These are phyloP conservation scores for Haplosporangium gracile DNA, from an alignment of 192 early-diverging fungal species.

Conservation along the genomic window DNA sequence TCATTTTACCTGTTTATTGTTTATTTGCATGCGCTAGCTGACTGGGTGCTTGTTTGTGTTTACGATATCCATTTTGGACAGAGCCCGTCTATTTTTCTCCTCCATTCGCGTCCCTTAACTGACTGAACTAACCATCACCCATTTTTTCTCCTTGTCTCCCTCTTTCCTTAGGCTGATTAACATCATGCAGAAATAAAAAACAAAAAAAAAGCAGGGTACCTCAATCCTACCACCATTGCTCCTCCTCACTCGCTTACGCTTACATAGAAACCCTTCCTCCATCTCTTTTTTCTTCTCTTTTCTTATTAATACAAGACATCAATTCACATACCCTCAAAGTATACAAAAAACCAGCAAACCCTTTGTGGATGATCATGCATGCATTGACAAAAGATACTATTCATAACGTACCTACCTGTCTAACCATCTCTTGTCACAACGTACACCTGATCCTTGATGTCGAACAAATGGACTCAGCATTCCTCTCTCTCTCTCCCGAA, in stretches of 20 bases:
- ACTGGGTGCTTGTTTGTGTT: background rate
- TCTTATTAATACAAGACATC: background rate
- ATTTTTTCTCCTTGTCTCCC: background rate
- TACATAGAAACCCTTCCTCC: conserved; percentile 3
- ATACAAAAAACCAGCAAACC: background rate
- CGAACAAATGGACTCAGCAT: too few relatives aligned
- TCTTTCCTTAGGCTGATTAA: conserved; percentile 44
- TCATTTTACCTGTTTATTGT: background rate
- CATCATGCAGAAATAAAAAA: conserved; percentile 43
- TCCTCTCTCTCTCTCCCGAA: too few relatives aligned
- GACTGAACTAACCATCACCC: conserved; percentile 1
- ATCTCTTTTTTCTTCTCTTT: background rate
- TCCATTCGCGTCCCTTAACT: background rate
- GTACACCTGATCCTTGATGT: too few relatives aligned
- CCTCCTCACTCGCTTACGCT: background rate
- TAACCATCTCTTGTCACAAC: too few relatives aligned
- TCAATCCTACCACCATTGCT: background rate
- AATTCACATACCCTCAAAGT: background rate
- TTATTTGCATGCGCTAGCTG: background rate
- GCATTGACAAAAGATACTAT: background rate
- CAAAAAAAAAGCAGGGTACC: background rate
- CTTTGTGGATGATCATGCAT: background rate
- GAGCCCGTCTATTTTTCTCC: background rate
- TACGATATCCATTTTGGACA: background rate
- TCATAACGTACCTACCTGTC: background rate